These are phyloP conservation scores for Penicillium nordicum DNA, from an alignment of 2,329 filamentous ascomycete species.

Conservation along the genomic window DNA sequence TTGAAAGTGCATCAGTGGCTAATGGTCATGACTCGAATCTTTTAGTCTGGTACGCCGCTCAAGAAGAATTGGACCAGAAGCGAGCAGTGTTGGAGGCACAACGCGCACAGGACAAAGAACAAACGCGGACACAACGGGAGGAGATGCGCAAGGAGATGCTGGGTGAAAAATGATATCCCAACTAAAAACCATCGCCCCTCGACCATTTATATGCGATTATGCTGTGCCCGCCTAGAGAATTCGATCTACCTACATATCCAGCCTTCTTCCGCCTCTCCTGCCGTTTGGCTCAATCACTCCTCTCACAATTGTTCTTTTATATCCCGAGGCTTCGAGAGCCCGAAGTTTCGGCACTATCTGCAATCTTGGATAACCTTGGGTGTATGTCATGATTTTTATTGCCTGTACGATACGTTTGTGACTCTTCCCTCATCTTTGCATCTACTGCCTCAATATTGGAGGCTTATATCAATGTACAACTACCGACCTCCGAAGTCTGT, in stretches of 20 bases:
- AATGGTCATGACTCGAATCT: neutral
- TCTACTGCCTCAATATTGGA: neutral
- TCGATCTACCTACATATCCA: neutral
- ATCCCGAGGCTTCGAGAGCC: neutral
- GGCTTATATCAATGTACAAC: slow-evolving; percentile 37
- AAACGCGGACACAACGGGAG: slow-evolving; percentile 34
- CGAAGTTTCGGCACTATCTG: neutral
- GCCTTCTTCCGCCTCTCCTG: neutral
- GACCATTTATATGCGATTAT: neutral
- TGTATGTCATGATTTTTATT: slow-evolving; percentile 16
- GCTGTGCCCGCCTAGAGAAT: neutral
- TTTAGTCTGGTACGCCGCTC: slow-evolving; percentile 41
- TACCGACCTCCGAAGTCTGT: slow-evolving; percentile 26
- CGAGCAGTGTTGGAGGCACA: slow-evolving; percentile 25
- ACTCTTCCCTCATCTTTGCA: slow-evolving; percentile 1
- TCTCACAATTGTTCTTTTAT: neutral
- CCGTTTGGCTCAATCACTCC: too few species aligned
- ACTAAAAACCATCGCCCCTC: neutral
- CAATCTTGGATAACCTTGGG: neutral
- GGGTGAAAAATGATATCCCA: slow-evolving; percentile 31
- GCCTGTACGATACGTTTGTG: slow-evolving; percentile 20
- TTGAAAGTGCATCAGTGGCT: neutral
- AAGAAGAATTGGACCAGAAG: slow-evolving; percentile 35
- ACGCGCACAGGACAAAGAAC: slow-evolving; percentile 29
- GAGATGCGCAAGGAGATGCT: slow-evolving; percentile 41